Conservation (phyloP, 2,329 filamentous ascomycete species). For the Beauveria caledonica region DNA sequence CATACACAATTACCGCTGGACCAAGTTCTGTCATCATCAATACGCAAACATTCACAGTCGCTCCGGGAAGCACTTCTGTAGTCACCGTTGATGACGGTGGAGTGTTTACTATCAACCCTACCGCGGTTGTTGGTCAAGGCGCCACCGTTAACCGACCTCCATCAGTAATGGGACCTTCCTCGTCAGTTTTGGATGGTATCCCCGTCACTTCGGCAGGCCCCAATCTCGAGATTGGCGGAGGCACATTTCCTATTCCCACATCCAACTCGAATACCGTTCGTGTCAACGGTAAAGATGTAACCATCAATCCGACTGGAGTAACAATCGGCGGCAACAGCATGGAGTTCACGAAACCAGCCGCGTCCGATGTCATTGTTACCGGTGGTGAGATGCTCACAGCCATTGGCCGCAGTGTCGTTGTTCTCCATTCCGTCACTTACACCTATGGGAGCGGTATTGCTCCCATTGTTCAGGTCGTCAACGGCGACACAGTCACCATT, state of each 20-base stretch:
- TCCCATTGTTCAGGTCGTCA: slow-evolving; percentile 31
- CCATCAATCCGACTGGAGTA: slow-evolving; percentile 27
- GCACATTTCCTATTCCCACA: slow-evolving; percentile 33
- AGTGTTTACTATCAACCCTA: slow-evolving; percentile 41
- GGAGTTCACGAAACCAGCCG: slow-evolving; percentile 23
- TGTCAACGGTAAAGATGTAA: slow-evolving; percentile 26
- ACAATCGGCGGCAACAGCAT: slow-evolving; percentile 30
- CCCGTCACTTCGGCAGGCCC: slow-evolving; percentile 34
- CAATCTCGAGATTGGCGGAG: slow-evolving; percentile 33
- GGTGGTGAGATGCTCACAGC: slow-evolving; percentile 41
- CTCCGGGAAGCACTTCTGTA: slow-evolving; percentile 29
- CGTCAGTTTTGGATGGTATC: slow-evolving; percentile 32
- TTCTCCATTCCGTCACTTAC: slow-evolving; percentile 35
- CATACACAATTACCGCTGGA: slow-evolving; percentile 36
- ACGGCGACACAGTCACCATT: slow-evolving; percentile 43
- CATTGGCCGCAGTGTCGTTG: slow-evolving; percentile 31
- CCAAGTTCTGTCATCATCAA: slow-evolving; percentile 40
- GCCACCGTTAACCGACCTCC: slow-evolving; percentile 35
- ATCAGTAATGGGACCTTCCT: slow-evolving; percentile 20
- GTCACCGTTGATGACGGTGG: slow-evolving; percentile 33
- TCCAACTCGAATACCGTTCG: slow-evolving; percentile 25
- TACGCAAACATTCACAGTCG: slow-evolving; percentile 33
- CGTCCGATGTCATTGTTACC: slow-evolving; percentile 36
- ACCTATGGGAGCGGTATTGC: slow-evolving; percentile 34
- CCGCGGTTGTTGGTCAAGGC: slow-evolving; percentile 35